Evolutionary conservation across 768 basidiomycete genomes (phyloP).

Genomic region (Russula ochroleuca): DNA sequence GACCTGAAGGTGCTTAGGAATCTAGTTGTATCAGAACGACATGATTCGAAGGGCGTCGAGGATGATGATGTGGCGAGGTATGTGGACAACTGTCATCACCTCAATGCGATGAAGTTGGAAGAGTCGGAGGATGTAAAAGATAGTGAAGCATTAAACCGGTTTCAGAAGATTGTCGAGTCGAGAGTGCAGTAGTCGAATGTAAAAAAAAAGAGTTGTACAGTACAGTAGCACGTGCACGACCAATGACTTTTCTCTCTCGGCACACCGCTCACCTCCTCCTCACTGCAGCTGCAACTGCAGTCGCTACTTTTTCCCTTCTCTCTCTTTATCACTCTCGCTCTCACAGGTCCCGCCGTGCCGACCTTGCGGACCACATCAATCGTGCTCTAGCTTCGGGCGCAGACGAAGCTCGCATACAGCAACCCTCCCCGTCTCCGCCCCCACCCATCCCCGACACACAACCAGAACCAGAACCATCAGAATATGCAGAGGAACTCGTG

Average conservation of each 20-base stretch:
- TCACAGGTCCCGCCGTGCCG: conserved; percentile 44
- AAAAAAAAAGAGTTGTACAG: neutral
- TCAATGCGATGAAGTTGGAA: neutral
- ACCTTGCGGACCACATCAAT: conserved; percentile 54
- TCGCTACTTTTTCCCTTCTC: conserved; percentile 56
- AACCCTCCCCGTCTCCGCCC: conserved; percentile 4
- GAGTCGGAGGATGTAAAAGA: neutral
- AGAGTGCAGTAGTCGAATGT: neutral
- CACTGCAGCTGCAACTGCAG: conserved; percentile 60
- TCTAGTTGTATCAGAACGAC: conserved; percentile 10
- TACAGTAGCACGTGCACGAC: conserved; percentile 4
- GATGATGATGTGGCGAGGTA: conserved; percentile 2
- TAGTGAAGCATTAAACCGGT: neutral
- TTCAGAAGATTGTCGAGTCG: neutral
- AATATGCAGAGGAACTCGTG: conserved; percentile 77
- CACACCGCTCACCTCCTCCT: conserved; percentile 63
- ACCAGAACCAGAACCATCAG: conserved; percentile 11
- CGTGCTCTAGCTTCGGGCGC: conserved; percentile 41
- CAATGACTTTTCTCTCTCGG: conserved; percentile 33
- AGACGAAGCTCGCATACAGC: neutral
- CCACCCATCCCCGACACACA: neutral
- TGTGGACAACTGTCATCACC: neutral
- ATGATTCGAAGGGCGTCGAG: conserved; percentile 14
- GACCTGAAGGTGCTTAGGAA: conserved; percentile 6
- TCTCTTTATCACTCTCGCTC: conserved; percentile 53